Conservation (phyloP, 2,329 filamentous ascomycete genomes). For the Phyllosticta paracitricarpa region DNA sequence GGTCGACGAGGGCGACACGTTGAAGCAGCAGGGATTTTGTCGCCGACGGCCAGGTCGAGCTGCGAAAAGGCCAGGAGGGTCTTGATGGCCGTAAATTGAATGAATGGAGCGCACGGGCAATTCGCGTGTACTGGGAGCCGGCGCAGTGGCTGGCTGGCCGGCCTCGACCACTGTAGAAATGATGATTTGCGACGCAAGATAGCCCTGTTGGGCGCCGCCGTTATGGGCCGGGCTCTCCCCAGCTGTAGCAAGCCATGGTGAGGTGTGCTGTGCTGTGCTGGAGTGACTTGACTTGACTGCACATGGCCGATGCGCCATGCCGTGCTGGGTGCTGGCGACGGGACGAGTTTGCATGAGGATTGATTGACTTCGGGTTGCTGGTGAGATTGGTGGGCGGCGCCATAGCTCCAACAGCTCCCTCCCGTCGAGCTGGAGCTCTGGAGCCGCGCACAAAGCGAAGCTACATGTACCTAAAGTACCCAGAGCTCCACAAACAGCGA, state of each 20-base stretch:
- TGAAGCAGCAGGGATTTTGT: not conserved
- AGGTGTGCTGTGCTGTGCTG: not conserved
- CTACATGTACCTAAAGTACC: not conserved
- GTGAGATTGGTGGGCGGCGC: not conserved
- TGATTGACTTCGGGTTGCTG: not conserved
- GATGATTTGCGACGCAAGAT: not conserved
- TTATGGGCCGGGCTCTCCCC: not conserved
- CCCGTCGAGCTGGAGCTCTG: not conserved
- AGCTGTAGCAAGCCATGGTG: not conserved
- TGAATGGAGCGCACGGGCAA: not conserved
- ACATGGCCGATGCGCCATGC: not conserved
- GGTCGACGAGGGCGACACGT: not conserved
- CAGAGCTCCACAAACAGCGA: not conserved
- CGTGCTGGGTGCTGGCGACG: not conserved
- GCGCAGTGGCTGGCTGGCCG: not conserved
- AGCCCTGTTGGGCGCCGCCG: not conserved
- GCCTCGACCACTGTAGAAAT: slow-evolving; percentile 3
- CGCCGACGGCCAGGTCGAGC: too few species aligned
- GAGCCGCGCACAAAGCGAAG: not conserved
- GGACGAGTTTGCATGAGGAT: too few species aligned
- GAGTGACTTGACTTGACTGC: not conserved
- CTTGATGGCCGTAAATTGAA: not conserved
- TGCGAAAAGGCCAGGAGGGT: not conserved
- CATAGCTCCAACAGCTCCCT: slow-evolving; percentile 3
- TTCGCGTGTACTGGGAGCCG: not conserved